These are phyloP conservation scores for Penicillium fuscoglaucum DNA, from an alignment of 2,329 filamentous ascomycete species.

Conservation along the genomic window DNA sequence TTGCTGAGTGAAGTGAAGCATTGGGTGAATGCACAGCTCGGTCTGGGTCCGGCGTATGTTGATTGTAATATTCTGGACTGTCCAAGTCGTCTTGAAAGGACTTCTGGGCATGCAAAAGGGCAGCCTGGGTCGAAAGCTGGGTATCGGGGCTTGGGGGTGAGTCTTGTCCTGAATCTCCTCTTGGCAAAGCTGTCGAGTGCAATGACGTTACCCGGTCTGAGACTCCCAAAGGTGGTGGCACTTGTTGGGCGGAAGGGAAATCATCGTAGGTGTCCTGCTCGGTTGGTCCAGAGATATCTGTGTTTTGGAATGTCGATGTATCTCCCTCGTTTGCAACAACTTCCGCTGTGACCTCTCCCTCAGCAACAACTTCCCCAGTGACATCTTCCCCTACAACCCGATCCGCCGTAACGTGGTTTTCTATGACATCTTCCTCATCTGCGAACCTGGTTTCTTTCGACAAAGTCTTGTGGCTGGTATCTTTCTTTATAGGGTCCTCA, in stretches of 20 bases:
- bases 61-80: conserved; percentile 26
- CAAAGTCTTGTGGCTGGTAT: conserved; percentile 1
- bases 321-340: conserved; percentile 2
- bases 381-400: neutral
- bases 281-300: conserved; percentile 9
- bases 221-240: conserved; percentile 29
- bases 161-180: conserved; percentile 22
- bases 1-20: conserved; percentile 18
- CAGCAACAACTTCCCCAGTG: neutral
- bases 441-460: conserved; percentile 20
- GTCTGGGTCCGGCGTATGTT: conserved; percentile 15
- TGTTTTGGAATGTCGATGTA: conserved; percentile 6
- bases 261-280: conserved; percentile 29
- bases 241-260: conserved; percentile 41
- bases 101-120: conserved; percentile 40
- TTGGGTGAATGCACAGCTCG: conserved; percentile 16
- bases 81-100: conserved; percentile 43
- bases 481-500: neutral
- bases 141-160: conserved; percentile 31
- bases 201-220: conserved; percentile 40
- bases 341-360: neutral
- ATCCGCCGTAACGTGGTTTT: conserved; percentile 1
- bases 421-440: conserved; percentile 15
- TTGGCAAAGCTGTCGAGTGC: conserved; percentile 40
- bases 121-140: conserved; percentile 44